Evolutionary conservation across 2,329 filamentous ascomycete genomes (phyloP), one percentile per base, ranked within the genome.

Genomic region (Zasmidium cellare): DNA sequence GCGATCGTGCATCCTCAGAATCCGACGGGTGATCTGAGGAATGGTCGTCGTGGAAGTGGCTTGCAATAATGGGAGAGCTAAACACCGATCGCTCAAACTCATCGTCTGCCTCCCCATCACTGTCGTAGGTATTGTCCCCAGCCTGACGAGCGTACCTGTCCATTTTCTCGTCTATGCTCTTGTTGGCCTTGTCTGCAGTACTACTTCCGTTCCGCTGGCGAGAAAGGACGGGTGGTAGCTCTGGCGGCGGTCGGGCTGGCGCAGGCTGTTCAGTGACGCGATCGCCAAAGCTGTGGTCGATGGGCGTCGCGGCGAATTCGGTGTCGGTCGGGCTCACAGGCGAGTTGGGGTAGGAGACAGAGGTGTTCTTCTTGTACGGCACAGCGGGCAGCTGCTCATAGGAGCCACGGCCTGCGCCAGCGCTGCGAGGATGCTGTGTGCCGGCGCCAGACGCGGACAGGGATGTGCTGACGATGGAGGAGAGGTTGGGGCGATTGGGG

Each of bases 101-200:
- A 76, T 92, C 90, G 76, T 91, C 89, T 68, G 88, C 88, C 72
- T 91, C 89, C 65, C 86, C 91, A 24, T 87, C 84, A 76, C 91
- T 89, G 73, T 89, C 86, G 75, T 91, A 92, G 60, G 86, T 53
- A 58, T 66, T 61, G 45, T 72, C 69, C 19, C 68, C 69, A 16
- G 66, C 68, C 48, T 69, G 68, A 48, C 61, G 61, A 24, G 62
- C 63, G 58, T 71, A 72, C 51, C 69, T 70, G 60, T 72, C 69
- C 70, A 72, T 72, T 35, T 54, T 66, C 52, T 24, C 49, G 47
- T 46, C 45, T 20, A 46, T 35, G 38, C 46, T 52, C 45, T 53
- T 28, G 55, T 53, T 35, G 48, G 60, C 48, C 57, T 61, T 31
- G 56, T 31, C 18, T n/a, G n/a, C n/a, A n/a, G n/a, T n/a, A 28